Base-by-base conservation (phyloP, 805 yeast genomes). In the Myxozyma nipponensis region DNA sequence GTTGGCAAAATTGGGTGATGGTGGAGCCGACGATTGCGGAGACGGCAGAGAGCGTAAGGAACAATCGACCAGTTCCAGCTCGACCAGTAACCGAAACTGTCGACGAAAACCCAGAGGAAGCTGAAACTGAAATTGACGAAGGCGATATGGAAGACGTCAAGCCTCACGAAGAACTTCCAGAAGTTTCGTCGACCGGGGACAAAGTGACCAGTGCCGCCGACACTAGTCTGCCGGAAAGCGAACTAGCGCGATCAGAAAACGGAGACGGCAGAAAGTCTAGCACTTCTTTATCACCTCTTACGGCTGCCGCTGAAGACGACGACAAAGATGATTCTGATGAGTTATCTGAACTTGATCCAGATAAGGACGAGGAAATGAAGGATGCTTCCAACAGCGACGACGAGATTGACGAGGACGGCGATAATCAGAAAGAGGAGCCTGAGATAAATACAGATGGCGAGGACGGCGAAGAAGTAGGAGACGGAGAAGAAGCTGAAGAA, bases 401-500 rank as follows among this genome's bases (percentile, higher is more conserved):
- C 37, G 38, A 38, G 39, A 26, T n/a, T 35, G 38, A 37, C 22
- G 52, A 38, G 19, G 57, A 52, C 34, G 59, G 44, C 22, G 62
- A 62, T 65, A n/a, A 60, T 51, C 45, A 57, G 46, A 21, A 18
- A 53, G 41, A 55, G 47, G 46, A 52, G 47, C 35, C 45, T 41
- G 38, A 52, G 40, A 57, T 50, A 43, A 53, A 35, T 36, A 50
- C 32, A 42, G 56, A 39, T 21, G 56, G 38, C 9, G 50, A 50
- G 23, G 60, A 56, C 28, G 59, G 39, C n/a, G 51, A 49, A 4
- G 61, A 50, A 9, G 65, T 50, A 6, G 44, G 62, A 21, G 58
- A 57, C 18, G 60, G 47, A n/a, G 66, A 63, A 13, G 68, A 62
- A 2, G 60, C 54, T 26, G 54, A 49, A 25, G 64, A 52, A 45